phyloP scores from a whole-genome alignment of 208 protist genomes.

The Herpetomonas samuelpessoai region DNA sequence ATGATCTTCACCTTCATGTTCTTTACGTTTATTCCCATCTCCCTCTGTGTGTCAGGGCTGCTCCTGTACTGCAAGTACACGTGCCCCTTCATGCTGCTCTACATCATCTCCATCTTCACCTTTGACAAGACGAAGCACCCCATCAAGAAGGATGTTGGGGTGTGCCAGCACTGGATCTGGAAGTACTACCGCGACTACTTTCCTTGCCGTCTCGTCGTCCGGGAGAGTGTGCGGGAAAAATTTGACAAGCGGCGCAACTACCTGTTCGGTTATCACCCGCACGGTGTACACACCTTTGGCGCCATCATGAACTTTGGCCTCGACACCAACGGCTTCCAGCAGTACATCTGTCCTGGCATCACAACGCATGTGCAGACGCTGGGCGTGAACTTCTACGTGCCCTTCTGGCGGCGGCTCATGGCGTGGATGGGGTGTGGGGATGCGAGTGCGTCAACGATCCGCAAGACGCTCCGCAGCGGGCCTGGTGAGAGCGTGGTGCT shows the following conservation, averaged over 20 bases:
- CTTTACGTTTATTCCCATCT: conserved; percentile 38
- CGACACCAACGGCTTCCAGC: conserved; percentile 35
- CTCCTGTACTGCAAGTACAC: conserved; percentile 50
- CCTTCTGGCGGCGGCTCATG: conserved; percentile 82
- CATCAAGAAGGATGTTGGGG: conserved; percentile 16
- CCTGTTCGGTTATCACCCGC: conserved; percentile 89
- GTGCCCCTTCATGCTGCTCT: conserved; percentile 50
- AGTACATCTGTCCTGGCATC: conserved; percentile 59
- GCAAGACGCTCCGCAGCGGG: conserved; percentile 57
- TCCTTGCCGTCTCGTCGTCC: conserved; percentile 70
- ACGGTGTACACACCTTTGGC: conserved; percentile 89
- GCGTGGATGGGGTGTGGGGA: conserved; percentile 68
- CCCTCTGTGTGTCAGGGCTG: conserved; percentile 22
- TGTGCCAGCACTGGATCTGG: conserved; percentile 43
- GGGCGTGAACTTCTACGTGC: conserved; percentile 82
- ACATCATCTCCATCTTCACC: conserved; percentile 72
- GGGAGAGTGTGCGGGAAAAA: conserved; percentile 25
- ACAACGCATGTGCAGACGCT: conserved; percentile 78
- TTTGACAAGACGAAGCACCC: conserved; percentile 45
- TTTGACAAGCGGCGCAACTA: conserved; percentile 71
- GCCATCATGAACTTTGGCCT: conserved; percentile 71
- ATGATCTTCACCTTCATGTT: conserved; percentile 33
- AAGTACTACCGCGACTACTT: conserved; percentile 83
- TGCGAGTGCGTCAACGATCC: conserved; percentile 70
- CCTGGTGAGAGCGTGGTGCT: conserved; percentile 81